Evolutionary conservation across 768 basidiomycete species (phyloP).

Genomic region (Suillus paluster): DNA sequence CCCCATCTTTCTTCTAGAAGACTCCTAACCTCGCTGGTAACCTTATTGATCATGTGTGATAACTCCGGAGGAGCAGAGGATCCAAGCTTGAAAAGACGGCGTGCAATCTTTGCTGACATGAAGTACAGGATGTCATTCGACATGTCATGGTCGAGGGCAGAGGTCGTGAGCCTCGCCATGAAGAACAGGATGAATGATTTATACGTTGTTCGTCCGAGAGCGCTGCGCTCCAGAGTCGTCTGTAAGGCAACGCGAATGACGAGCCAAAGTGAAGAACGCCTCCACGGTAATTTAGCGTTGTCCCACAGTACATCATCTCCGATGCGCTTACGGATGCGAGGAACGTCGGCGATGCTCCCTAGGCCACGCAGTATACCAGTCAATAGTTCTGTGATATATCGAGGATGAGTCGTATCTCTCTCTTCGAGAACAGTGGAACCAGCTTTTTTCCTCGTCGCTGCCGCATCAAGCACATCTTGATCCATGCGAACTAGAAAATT

Average conservation of each 20-base stretch:
- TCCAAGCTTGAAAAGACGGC: constrained; percentile 43
- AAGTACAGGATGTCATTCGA: constrained; percentile 40
- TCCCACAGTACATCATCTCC: constrained; percentile 52
- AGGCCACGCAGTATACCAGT: constrained; percentile 49
- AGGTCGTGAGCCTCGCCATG: constrained; percentile 21
- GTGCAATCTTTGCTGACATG: constrained; percentile 42
- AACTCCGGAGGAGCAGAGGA: constrained; percentile 21
- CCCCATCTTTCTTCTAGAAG: constrained; percentile 42
- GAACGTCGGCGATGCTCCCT: constrained; percentile 32
- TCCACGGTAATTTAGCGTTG: constrained; percentile 45
- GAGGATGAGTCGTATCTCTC: constrained; percentile 44
- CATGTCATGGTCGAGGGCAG: constrained; percentile 6
- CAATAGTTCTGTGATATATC: constrained; percentile 54
- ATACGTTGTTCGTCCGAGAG: constrained; percentile 23
- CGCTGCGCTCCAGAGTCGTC: constrained; percentile 33
- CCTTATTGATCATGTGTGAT: constrained; percentile 1
- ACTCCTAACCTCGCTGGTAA: constrained; percentile 20
- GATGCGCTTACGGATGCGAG: constrained; percentile 45
- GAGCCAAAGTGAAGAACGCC: constrained; percentile 56
- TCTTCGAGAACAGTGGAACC: constrained; percentile 23
- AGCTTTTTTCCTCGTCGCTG: constrained; percentile 41
- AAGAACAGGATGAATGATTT: constrained; percentile 41
- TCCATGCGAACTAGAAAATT: constrained; percentile 43
- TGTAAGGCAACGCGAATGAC: constrained; percentile 51
- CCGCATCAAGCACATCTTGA: constrained; percentile 33